phyloP scores from a whole-genome alignment of 2,329 filamentous ascomycete genomes.

The Thyridium curvatum region DNA sequence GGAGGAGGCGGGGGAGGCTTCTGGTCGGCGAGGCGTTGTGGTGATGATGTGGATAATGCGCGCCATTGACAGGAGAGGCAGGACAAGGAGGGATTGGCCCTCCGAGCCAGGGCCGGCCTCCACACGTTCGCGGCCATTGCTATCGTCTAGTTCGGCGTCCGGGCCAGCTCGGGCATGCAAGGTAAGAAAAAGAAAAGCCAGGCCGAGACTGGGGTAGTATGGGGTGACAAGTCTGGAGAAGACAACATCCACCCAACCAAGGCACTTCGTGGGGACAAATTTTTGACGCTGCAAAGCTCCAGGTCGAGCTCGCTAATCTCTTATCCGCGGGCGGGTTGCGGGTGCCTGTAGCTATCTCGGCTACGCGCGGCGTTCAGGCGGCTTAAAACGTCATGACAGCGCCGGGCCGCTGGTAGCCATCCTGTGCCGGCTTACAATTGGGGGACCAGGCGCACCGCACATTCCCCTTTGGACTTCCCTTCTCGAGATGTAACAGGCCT shows the following conservation, averaged over 20 bases:
- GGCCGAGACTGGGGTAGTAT: too few species aligned
- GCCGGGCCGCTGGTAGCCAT: constrained; percentile 10
- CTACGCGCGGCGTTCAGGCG: constrained; percentile 1
- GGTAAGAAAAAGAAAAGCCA: too few species aligned
- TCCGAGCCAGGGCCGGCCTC: too few species aligned
- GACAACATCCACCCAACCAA: too few species aligned
- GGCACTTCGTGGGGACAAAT: too few species aligned
- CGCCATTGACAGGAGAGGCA: constrained; percentile 48
- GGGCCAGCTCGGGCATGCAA: too few species aligned
- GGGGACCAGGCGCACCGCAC: not conserved
- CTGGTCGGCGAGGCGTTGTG: constrained; percentile 4
- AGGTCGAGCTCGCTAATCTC: not conserved
- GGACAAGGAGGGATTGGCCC: constrained; percentile 14
- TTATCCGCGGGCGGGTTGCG: too few species aligned
- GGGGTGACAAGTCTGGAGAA: too few species aligned
- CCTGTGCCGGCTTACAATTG: not conserved
- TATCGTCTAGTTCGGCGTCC: too few species aligned
- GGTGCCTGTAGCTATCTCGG: not conserved
- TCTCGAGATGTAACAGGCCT: constrained; percentile 2
- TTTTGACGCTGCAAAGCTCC: constrained; percentile 1
- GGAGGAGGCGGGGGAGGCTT: constrained; percentile 3
- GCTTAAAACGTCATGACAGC: constrained; percentile 2
- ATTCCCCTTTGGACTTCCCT: not conserved
- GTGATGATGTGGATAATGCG: constrained; percentile 36
- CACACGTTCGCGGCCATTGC: too few species aligned